A percentile compares a stretch with the other conserved stretches of the same genome.
Conservation (phyloP, 1,139 yeast genomes). For the Sugiyamaella xylanicola region DNA sequence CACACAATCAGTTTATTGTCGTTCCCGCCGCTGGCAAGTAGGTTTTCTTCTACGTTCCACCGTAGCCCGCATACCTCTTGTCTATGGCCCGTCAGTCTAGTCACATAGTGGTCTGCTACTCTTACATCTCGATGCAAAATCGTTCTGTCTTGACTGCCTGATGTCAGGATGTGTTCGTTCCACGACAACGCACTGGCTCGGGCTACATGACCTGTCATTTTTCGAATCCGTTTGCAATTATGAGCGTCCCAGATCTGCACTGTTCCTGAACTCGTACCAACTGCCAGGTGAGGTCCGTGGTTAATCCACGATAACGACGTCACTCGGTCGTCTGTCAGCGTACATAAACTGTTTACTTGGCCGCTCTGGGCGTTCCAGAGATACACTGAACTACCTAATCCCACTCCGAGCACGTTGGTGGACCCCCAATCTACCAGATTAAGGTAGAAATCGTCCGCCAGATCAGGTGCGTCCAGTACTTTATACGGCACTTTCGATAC, state of each 20-base stretch:
- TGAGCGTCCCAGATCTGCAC: constrained; percentile 92
- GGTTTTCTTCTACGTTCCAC: constrained; percentile 90
- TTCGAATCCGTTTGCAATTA: constrained; percentile 45
- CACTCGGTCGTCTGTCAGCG: constrained; percentile 60
- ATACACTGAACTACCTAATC: constrained; percentile 84
- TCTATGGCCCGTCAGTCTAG: constrained; percentile 70
- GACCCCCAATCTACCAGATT: constrained; percentile 96
- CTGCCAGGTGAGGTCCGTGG: constrained; percentile 85
- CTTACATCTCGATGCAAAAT: constrained; percentile 92
- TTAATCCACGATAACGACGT: constrained; percentile 88
- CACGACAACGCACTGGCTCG: constrained; percentile 89
- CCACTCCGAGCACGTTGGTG: constrained; percentile 86
- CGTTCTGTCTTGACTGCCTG: constrained; percentile 85
- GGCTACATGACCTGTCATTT: constrained; percentile 88
- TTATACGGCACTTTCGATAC: constrained; percentile 88
- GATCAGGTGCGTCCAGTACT: constrained; percentile 94
- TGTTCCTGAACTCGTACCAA: constrained; percentile 83
- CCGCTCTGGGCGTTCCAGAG: constrained; percentile 91
- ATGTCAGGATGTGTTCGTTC: constrained; percentile 86
- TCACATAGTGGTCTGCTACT: constrained; percentile 77
- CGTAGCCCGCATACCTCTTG: constrained; percentile 96
- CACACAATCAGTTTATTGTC: constrained; percentile 79
- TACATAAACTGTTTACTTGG: constrained; percentile 78
- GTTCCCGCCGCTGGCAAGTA: constrained; percentile 59
- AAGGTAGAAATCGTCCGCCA: constrained; percentile 90